These are phyloP conservation scores for Tetradesmus lagerheimii DNA, from an alignment of 139 green algal genomes.

Conservation along the genomic window DNA sequence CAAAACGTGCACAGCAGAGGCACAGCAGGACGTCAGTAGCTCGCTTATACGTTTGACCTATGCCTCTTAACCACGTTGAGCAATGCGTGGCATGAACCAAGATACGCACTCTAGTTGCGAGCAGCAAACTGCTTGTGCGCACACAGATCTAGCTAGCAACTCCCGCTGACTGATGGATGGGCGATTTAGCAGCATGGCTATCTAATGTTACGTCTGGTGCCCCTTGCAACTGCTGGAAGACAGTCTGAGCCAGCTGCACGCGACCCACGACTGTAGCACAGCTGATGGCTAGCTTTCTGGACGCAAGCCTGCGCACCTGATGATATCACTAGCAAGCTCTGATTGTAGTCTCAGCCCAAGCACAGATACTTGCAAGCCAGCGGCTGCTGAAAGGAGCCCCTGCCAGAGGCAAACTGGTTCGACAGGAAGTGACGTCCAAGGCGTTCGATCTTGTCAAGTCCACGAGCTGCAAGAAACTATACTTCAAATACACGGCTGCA, in stretches of 20 bases:
- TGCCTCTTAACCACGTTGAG: not conserved
- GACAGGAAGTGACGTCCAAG: not conserved
- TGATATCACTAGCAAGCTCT: no score
- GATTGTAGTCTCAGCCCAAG: no score
- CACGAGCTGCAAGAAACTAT: no score
- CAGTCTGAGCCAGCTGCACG: not conserved
- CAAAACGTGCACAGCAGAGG: not conserved
- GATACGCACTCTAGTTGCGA: not conserved
- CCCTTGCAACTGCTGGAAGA: not conserved
- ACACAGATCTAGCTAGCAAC: not conserved
- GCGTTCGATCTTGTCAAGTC: not conserved
- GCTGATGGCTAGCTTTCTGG: not conserved
- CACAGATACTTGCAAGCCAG: not conserved
- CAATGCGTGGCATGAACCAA: not conserved
- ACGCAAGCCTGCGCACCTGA: not conserved
- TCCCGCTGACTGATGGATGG: not conserved
- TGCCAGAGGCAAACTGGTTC: not conserved
- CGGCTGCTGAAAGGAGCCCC: not conserved
- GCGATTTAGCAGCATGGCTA: not conserved
- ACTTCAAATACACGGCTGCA: not conserved
- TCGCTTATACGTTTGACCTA: not conserved
- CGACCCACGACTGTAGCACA: not conserved
- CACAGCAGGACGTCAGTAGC: not conserved
- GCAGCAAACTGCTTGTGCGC: conserved; percentile 1
- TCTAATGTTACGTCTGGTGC: not conserved